Base-by-base conservation (phyloP, 139 green algal species). In the Diplosphaera chodatii region DNA sequence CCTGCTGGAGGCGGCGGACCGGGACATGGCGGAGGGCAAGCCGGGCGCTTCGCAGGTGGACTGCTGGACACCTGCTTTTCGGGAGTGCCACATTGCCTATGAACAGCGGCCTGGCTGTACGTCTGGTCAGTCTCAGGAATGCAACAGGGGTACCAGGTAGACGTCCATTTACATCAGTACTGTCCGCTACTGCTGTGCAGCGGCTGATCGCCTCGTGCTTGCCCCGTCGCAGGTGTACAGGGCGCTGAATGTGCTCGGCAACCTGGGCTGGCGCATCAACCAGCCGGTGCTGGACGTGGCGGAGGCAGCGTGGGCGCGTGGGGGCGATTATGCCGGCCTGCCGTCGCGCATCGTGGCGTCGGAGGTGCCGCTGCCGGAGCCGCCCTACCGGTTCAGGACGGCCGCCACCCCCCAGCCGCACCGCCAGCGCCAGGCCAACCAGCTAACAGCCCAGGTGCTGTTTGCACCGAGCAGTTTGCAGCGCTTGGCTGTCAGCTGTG, bases 221-320 rank as follows among this genome's bases (percentile, higher is more conserved):
- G n/a, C n/a, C n/a, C n/a, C n/a, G n/a, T n/a, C n/a, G n/a, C 67
- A 72, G 59, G 80, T 96, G 33, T 94, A 93, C 67, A 80, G 89
- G 2, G 91, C 87, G 0, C 80, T 97, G 37, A 95, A 93, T 62
- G 77, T 82, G n/a, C 79, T 97, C 41, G 88, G 90, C 21, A 70
- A 77, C 48, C 86, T 83, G 21, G 63, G 82, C 0, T 96, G 92
- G 91, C 67, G 75, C 10, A 78, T 94, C 67, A 92, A 94, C 72
- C 29, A 27, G 0, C 63, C 40, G 6, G 81, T 94, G 62, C 77
- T 88, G 22, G 69, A 74, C 4, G 78, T 78, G 62, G 75, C 91
- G 63, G 70, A 83, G 31, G 31, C 66, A 20, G 73, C 80, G 27
- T 78, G 67, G 70, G 76, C 37, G 10, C 67, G 32, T 55, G 78